phyloP scores from a whole-genome alignment of 768 basidiomycete species.

The Naganishia vaughanmartiniae region DNA sequence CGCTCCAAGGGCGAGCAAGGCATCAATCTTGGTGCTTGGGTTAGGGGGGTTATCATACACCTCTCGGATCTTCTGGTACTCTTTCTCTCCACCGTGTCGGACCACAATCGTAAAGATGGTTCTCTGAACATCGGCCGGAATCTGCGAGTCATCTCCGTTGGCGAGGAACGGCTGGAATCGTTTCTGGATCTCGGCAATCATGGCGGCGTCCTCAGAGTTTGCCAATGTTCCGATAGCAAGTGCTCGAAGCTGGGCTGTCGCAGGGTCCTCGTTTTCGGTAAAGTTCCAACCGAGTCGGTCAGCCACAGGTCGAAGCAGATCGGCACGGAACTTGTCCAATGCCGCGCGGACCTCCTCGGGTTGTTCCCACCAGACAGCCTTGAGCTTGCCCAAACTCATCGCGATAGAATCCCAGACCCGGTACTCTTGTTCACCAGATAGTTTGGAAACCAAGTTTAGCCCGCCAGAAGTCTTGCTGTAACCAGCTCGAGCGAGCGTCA shows the following conservation, averaged over 20 bases:
- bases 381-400: slow-evolving; percentile 59
- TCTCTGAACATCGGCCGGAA: slow-evolving; percentile 74
- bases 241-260: slow-evolving; percentile 70
- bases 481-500: slow-evolving; percentile 77
- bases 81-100: slow-evolving; percentile 67
- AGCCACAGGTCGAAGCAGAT: slow-evolving; percentile 67
- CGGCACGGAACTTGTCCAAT: slow-evolving; percentile 54
- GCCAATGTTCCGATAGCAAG: slow-evolving; percentile 59
- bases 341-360: slow-evolving; percentile 56
- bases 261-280: slow-evolving; percentile 63
- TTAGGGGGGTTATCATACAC: slow-evolving; percentile 71
- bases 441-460: slow-evolving; percentile 67
- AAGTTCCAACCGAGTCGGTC: slow-evolving; percentile 76
- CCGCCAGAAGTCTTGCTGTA: slow-evolving; percentile 72
- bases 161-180: slow-evolving; percentile 71
- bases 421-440: slow-evolving; percentile 73
- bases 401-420: slow-evolving; percentile 76
- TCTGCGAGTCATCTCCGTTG: slow-evolving; percentile 70
- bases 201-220: slow-evolving; percentile 52
- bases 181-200: slow-evolving; percentile 67
- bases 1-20: slow-evolving; percentile 65
- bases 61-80: slow-evolving; percentile 69
- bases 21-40: slow-evolving; percentile 64
- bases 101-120: slow-evolving; percentile 58
- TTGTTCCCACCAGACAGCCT: slow-evolving; percentile 81